Conservation (phyloP, 2,329 filamentous ascomycete species). For the Fusarium burgessii region DNA sequence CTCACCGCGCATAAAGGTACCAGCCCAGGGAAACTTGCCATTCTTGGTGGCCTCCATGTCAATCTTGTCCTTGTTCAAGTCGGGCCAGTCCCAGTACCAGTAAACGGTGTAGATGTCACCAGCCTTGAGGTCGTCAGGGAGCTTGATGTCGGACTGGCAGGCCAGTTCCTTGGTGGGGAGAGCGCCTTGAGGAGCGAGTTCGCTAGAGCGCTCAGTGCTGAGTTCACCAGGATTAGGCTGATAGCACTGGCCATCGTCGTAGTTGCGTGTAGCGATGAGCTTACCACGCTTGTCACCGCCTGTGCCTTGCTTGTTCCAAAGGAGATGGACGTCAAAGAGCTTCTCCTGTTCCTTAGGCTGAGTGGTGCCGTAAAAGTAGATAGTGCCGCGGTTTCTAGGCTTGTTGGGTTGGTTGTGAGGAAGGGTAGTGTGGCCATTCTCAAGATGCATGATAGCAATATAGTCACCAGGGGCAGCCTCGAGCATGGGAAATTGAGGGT, state of each 20-base stretch:
- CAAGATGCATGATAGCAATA: slow-evolving; percentile 75
- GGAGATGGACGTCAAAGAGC: slow-evolving; percentile 74
- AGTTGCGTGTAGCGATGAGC: slow-evolving; percentile 82
- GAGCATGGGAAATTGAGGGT: slow-evolving; percentile 71
- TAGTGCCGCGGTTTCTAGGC: slow-evolving; percentile 74
- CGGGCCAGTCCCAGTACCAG: slow-evolving; percentile 98
- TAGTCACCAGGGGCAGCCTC: slow-evolving; percentile 69
- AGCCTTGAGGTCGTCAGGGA: slow-evolving; percentile 74
- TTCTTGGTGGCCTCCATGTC: slow-evolving; percentile 55
- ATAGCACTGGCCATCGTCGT: slow-evolving; percentile 91
- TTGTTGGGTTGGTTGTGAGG: slow-evolving; percentile 68
- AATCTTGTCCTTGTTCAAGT: slow-evolving; percentile 59
- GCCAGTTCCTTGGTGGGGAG: slow-evolving; percentile 70
- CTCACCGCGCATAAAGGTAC: slow-evolving; percentile 55
- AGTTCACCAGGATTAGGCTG: slow-evolving; percentile 75
- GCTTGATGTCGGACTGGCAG: slow-evolving; percentile 84
- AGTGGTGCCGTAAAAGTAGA: slow-evolving; percentile 80
- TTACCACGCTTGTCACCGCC: slow-evolving; percentile 83
- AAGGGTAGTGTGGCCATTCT: slow-evolving; percentile 81
- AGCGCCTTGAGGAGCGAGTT: slow-evolving; percentile 66
- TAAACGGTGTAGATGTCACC: slow-evolving; percentile 83
- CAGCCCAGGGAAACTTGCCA: slow-evolving; percentile 58
- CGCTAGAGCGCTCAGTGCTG: slow-evolving; percentile 67
- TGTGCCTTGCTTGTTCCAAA: slow-evolving; percentile 83
- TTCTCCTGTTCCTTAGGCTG: slow-evolving; percentile 64